Evolutionary conservation across 179 eudicot genomes (phyloP), one percentile per base, ranked within the genome.

Genomic region (Camellia oleifera): DNA sequence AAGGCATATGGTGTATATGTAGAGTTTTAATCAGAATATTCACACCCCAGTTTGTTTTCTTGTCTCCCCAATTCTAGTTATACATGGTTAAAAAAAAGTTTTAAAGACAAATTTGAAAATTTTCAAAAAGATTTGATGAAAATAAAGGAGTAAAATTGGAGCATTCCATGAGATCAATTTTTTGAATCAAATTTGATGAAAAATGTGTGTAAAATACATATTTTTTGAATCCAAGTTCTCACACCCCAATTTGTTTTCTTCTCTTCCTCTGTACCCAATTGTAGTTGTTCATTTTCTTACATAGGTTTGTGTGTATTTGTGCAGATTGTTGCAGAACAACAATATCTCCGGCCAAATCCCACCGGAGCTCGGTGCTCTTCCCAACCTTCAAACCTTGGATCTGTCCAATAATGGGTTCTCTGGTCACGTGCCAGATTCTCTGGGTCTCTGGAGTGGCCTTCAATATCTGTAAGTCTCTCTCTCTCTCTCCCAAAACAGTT

Each of bases 261-360:
- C 52, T 4, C 6, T 60, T 2, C 72, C 26, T 20, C 40, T 60
- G 0, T 46, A 11, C 74, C 15, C 32, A 20, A 2, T 54, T 62
- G 14, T 70, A 18, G 9, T 10, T 48, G 32, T 61, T 18, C 56
- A 40, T 61, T 56, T 76, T 82, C 48, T 50, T 45, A 50, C 2
- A 40, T 61, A 62, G 63, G 69, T 63, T 73, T 57, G 78, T 62
- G 70, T 79, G 9, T 48, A 40, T 72, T 32, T 73, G 70, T 81
- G 76, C 80, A 95, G 98, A 75, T 85, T 92, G 67, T 80, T 95
- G 80, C 98, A 95, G 78, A 89, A 90, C 84, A 95, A 95, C 82
- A 95, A 95, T 79, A 91, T 95, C n/a, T 85, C 97, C 50, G 97
- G 98, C 45, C 81, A 85, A 83, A 87, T 95, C 48, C 97, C 98